Evolutionary conservation across 2,329 filamentous ascomycete species (phyloP).

Genomic region (Fusarium sp.): DNA sequence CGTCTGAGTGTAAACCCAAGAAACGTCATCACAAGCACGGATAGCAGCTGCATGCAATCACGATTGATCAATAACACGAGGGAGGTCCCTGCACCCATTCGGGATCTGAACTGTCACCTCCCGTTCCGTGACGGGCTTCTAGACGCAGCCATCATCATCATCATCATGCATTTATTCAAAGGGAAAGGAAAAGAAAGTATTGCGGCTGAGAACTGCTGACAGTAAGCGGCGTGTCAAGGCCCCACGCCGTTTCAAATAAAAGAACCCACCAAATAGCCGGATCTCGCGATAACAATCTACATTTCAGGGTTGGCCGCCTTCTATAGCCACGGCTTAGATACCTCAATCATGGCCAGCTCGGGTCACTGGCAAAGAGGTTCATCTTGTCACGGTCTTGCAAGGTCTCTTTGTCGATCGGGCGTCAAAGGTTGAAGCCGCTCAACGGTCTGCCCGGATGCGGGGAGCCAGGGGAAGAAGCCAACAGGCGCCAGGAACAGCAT

Average conservation of each 20-base stretch:
- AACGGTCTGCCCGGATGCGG: conserved; percentile 1
- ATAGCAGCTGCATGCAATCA: neutral
- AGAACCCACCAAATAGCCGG: neutral
- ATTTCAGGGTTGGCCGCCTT: neutral
- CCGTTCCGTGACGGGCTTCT: conserved; percentile 3
- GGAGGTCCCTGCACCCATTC: neutral
- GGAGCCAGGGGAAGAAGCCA: neutral
- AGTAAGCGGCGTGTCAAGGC: neutral
- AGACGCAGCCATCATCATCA: conserved; percentile 6
- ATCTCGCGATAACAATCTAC: neutral
- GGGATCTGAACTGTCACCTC: neutral
- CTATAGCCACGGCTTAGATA: neutral
- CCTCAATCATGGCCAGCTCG: neutral
- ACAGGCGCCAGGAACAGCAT: conserved; percentile 11
- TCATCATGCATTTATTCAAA: conserved; percentile 4
- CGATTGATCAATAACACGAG: neutral
- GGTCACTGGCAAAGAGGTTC: conserved; percentile 1
- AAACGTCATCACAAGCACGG: conserved; percentile 7
- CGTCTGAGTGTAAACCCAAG: too few species aligned
- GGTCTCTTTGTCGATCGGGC: conserved; percentile 9
- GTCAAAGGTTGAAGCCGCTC: neutral
- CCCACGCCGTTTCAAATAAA: neutral
- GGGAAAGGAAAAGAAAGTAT: neutral
- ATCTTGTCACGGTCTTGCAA: neutral
- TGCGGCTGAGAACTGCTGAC: conserved; percentile 1